Percentiles rank a stretch among this genome's conserved stretches.
Conservation (phyloP, 106 monocot species). For the Apostasia ramifera region DNA sequence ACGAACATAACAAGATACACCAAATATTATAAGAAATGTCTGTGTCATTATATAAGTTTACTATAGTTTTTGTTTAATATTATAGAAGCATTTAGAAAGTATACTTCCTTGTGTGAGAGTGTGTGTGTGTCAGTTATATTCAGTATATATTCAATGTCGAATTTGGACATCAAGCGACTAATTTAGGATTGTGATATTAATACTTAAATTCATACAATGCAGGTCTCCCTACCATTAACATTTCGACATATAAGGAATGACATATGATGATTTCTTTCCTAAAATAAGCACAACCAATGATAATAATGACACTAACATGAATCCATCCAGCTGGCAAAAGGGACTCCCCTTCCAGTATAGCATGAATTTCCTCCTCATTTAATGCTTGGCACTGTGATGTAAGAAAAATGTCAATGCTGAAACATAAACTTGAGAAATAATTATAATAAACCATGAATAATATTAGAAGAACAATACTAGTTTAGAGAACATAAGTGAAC, state of each 20-base stretch:
- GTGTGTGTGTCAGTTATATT: too few relatives aligned
- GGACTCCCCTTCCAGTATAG: slow-evolving; percentile 52
- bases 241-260: not conserved
- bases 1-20: too few relatives aligned
- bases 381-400: slow-evolving; percentile 73
- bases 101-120: too few relatives aligned
- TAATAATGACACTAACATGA: slow-evolving; percentile 53
- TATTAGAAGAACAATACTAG: not conserved
- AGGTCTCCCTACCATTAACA: too few relatives aligned
- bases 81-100: too few relatives aligned
- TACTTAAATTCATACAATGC: too few relatives aligned
- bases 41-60: too few relatives aligned
- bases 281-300: not conserved
- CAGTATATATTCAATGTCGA: too few relatives aligned
- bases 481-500: slow-evolving; percentile 1
- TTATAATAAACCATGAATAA: not conserved
- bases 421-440: not conserved
- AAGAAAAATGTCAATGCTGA: not conserved
- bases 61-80: too few relatives aligned
- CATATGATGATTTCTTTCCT: not conserved
- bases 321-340: slow-evolving; percentile 93
- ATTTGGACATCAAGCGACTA: too few relatives aligned
- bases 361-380: slow-evolving; percentile 89
- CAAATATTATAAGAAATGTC: too few relatives aligned
- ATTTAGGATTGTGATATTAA: too few relatives aligned